Evolutionary conservation across 805 yeast genomes (phyloP), one percentile per base, ranked within the genome.

Genomic region (Zygoascus biomembranicola): DNA sequence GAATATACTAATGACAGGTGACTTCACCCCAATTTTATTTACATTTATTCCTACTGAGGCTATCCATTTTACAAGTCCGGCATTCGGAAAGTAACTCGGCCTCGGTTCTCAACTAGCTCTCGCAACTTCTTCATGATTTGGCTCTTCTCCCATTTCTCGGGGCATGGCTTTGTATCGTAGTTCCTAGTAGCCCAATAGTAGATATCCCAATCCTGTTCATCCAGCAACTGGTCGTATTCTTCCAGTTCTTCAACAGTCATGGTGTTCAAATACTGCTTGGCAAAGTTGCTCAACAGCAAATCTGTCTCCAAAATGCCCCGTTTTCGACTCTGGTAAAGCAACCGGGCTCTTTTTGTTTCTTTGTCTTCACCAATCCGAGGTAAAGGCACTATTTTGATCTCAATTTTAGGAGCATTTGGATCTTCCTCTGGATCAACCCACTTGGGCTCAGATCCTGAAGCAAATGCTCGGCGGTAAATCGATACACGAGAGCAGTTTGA

Each of bases 161-260:
- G 97, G 58, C 92, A 75, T 13, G 96, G 95, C 47, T 90, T 87
- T 18, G 87, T 81, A 37, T 80, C 82, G 26, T 64, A 61, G 67
- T 90, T 88, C 59, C 79, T 80, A 1, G 97, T 89, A 26, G 95
- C 96, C 99, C 99, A 92, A 73, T 94, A 94, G 69, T 88, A 94
- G 56, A 94, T 90, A 69, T 94, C 99, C 99, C 99, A 94, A 69
- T 94, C 99, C n/a, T 92, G 80, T 69, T 92, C 95, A 68, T 94
- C 95, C 65, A 94, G 76, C 54, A 94, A 55, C 52, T 59, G 46
- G 65, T 92, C 97, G 68, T 88, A 94, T 68, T 94, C 98, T 47
- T 81, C 85, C 52, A 94, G 73, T 69, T 89, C 85, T 52, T 76
- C 84, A 56, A 72, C 69, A 11, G 77, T 73, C 74, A 94, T 77